Conservation (phyloP, 2,329 filamentous ascomycete species). For the Botrytis sinoallii region DNA sequence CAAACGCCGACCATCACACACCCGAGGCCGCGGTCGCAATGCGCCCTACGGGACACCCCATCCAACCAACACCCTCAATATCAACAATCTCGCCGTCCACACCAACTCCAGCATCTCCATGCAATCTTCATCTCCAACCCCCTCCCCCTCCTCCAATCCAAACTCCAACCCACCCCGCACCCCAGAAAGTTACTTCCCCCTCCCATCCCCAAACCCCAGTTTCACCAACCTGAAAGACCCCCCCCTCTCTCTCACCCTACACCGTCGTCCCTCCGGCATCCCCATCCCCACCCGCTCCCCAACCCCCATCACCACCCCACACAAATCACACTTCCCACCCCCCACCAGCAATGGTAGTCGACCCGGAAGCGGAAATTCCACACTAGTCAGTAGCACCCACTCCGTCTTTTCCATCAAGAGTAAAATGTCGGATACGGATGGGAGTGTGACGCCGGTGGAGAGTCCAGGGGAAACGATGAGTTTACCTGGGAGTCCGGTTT, state of each 20-base stretch:
- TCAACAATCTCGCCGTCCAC: not conserved
- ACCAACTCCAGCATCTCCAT: not conserved
- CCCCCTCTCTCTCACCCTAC: not conserved
- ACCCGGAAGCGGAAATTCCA: conserved; percentile 25
- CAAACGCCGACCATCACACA: conserved; percentile 16
- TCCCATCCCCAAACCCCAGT: conserved; percentile 14
- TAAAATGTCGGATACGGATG: conserved; percentile 23
- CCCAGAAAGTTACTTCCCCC: conserved; percentile 7
- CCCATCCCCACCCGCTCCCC: conserved; percentile 21
- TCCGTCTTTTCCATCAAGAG: conserved; percentile 27
- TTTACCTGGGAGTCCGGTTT: conserved; percentile 24
- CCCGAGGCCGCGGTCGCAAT: conserved; percentile 24
- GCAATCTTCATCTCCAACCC: not conserved
- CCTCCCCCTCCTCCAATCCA: not conserved
- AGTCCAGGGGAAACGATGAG: conserved; percentile 20
- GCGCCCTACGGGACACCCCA: conserved; percentile 5
- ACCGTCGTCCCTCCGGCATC: conserved; percentile 8
- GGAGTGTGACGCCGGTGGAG: conserved; percentile 24
- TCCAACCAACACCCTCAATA: conserved; percentile 11
- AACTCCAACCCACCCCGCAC: not conserved
- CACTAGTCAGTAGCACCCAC: conserved; percentile 24
- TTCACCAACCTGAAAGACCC: conserved; percentile 10
- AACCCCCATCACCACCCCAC: conserved; percentile 22
- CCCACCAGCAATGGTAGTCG: not conserved
- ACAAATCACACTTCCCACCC: conserved; percentile 1